Conservation (phyloP, 2,329 filamentous ascomycete genomes). For the Aspergillus costaricaensis region DNA sequence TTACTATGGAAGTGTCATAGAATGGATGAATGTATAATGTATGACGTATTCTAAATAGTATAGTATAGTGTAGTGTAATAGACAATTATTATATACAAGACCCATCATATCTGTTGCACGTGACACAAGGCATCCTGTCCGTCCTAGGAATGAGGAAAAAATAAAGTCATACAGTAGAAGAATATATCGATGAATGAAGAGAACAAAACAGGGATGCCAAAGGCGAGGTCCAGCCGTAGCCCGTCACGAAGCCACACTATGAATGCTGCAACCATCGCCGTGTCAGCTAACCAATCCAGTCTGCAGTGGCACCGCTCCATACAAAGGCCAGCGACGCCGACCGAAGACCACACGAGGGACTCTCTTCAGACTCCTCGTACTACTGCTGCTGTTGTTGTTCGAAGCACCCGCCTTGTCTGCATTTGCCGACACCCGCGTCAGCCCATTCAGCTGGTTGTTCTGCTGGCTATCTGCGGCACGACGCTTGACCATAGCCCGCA, state of each 20-base stretch:
- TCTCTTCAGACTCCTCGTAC: neutral
- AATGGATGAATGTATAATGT: neutral
- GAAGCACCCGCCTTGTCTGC: too few species aligned
- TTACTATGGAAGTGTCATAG: too few species aligned
- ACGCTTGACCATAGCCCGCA: constrained; percentile 15
- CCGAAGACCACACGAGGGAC: constrained; percentile 3
- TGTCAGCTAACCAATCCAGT: constrained; percentile 5
- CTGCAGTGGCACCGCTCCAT: neutral
- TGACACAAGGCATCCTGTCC: too few species aligned
- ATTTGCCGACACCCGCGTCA: neutral
- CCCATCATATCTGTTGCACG: too few species aligned
- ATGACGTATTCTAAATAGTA: neutral
- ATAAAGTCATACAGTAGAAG: too few species aligned
- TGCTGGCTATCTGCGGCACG: neutral
- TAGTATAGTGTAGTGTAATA: neutral
- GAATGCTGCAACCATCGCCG: neutral
- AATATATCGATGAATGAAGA: too few species aligned
- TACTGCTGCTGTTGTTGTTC: neutral
- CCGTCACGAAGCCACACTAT: neutral
- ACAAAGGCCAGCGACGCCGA: neutral
- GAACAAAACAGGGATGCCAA: too few species aligned
- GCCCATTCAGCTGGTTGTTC: neutral
- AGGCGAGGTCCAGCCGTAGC: neutral
- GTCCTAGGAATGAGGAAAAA: too few species aligned
- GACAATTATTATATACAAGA: neutral